These are phyloP conservation scores for Phytopythium ostracodes DNA, from an alignment of 352 stramenopile species.

Conservation along the genomic window DNA sequence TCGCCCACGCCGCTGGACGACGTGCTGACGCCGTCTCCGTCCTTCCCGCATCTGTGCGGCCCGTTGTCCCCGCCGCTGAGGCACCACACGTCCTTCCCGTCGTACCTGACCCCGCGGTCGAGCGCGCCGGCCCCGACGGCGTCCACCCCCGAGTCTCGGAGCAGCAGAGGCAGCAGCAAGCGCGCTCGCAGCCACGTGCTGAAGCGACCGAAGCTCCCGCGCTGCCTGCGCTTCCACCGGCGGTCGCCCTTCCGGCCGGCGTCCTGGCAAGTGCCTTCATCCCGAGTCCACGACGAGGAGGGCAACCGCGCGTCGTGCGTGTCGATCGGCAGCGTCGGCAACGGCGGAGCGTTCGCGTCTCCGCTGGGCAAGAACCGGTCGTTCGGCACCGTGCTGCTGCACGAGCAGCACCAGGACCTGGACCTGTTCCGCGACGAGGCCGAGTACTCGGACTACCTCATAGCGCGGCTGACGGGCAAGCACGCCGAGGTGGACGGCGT, in stretches of 20 bases:
- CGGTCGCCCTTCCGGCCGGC: background rate
- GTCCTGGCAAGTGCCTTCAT: background rate
- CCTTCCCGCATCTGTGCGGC: background rate
- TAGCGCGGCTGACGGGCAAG: conserved; percentile 32
- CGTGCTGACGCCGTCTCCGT: background rate
- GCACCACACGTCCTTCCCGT: background rate
- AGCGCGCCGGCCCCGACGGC: background rate
- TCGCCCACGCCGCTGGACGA: background rate
- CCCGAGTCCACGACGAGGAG: background rate
- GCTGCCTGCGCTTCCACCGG: conserved; percentile 1
- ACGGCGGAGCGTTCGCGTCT: background rate
- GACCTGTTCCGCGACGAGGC: conserved; percentile 65
- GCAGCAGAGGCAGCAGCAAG: no score
- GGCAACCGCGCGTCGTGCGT: background rate
- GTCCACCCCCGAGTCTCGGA: background rate
- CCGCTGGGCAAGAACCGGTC: conserved; percentile 3
- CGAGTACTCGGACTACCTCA: conserved; percentile 80
- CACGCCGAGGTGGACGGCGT: conserved; percentile 51
- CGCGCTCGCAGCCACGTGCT: background rate
- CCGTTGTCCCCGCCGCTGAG: conserved; percentile 4
- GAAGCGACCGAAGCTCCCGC: conserved; percentile 2
- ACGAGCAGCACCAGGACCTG: conserved; percentile 34
- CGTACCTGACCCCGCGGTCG: background rate
- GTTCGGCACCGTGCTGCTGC: conserved; percentile 30
- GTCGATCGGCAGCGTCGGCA: background rate